These are phyloP conservation scores for Mycena kentingensis DNA, from an alignment of 768 basidiomycete genomes.

Conservation along the genomic window DNA sequence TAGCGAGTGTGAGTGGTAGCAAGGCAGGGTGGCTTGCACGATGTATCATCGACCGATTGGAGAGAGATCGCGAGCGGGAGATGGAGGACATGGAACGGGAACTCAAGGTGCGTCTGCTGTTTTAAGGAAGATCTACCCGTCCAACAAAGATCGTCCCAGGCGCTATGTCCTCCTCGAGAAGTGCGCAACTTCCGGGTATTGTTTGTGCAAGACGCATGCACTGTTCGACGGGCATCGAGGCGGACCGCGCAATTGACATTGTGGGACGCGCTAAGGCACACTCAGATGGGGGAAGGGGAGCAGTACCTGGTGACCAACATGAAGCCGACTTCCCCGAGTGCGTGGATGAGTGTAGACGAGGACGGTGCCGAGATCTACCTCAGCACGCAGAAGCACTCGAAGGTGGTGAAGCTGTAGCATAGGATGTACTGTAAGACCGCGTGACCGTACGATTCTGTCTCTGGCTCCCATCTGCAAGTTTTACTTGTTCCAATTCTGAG, in stretches of 20 bases:
- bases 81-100: conserved; percentile 70
- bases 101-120: conserved; percentile 60
- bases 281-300: conserved; percentile 60
- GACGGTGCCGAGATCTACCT: conserved; percentile 70
- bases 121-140: no score
- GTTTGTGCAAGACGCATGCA: conserved; percentile 63
- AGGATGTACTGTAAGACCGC: not conserved
- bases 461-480: no score
- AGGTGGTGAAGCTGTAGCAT: conserved; percentile 32
- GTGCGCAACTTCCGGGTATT: conserved; percentile 79
- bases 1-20: conserved; percentile 41
- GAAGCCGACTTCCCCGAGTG: conserved; percentile 61
- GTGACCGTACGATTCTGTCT: no score
- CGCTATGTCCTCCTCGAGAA: conserved; percentile 68
- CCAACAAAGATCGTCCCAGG: conserved; percentile 34
- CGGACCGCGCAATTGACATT: conserved; percentile 78
- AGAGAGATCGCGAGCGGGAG: conserved; percentile 50
- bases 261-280: conserved; percentile 70
- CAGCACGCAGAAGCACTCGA: conserved; percentile 63
- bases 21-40: conserved; percentile 68
- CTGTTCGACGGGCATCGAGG: conserved; percentile 48
- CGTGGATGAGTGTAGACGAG: conserved; percentile 68
- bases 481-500: no score
- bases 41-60: conserved; percentile 50
- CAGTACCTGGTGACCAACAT: conserved; percentile 77